These are phyloP conservation scores for Phytopythium aichiense DNA, from an alignment of 352 stramenopile genomes.

Conservation along the genomic window DNA sequence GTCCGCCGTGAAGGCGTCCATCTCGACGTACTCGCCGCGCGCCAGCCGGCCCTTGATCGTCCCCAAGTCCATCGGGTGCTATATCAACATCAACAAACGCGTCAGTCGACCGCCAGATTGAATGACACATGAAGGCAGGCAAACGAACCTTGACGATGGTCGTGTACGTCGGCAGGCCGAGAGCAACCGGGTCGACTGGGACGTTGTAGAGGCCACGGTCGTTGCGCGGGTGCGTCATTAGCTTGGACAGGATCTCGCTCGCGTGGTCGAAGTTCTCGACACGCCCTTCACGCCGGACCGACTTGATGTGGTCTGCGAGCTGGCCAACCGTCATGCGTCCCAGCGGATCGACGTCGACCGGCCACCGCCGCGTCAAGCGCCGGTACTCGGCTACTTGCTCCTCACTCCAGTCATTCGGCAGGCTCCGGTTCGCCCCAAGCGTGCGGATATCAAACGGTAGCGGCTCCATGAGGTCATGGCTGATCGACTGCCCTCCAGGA, in stretches of 20 bases:
- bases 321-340: conserved; percentile 53
- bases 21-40: conserved; percentile 75
- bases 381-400: conserved; percentile 1
- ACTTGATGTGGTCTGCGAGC: conserved; percentile 60
- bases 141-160: conserved; percentile 45
- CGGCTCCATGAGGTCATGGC: conserved; percentile 30
- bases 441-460: conserved; percentile 25
- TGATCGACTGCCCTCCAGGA: conserved; percentile 23
- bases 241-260: conserved; percentile 57
- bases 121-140: neutral
- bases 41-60: conserved; percentile 85
- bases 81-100: neutral
- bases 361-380: conserved; percentile 3
- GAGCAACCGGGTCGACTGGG: conserved; percentile 64
- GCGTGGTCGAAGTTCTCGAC: conserved; percentile 65
- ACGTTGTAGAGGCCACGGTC: conserved; percentile 67
- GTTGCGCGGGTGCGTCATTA: conserved; percentile 76
- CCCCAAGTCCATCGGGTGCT: conserved; percentile 90
- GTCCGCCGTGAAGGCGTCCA: conserved; percentile 77
- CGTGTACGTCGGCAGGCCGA: conserved; percentile 70
- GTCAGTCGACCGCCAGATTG: neutral
- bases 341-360: conserved; percentile 46
- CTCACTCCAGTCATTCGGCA: conserved; percentile 37
- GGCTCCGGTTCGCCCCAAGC: conserved; percentile 49
- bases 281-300: conserved; percentile 54